These are phyloP conservation scores for Sarcodon aspratus DNA, from an alignment of 768 basidiomycete species.

Conservation along the genomic window DNA sequence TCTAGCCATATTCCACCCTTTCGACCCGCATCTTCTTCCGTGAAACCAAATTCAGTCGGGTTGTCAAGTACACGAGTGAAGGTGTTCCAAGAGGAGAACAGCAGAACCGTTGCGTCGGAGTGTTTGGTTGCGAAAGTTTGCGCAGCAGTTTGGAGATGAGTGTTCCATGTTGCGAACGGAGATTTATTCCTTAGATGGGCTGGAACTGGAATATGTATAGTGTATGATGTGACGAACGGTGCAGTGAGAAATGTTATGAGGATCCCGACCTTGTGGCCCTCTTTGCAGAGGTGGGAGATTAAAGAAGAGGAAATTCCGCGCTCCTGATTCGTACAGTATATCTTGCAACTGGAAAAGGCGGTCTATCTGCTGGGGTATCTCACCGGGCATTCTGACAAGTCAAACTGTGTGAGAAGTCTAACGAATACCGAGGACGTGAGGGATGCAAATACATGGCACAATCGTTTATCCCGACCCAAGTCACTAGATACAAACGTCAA, in stretches of 20 bases:
- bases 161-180: background rate
- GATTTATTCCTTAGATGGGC: background rate
- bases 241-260: no score
- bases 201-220: no score
- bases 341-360: constrained; percentile 27
- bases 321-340: constrained; percentile 32
- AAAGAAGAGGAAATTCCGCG: constrained; percentile 40
- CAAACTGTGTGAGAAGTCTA: no score
- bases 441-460: constrained; percentile 11
- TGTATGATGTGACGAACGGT: no score
- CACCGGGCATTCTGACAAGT: no score
- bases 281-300: no score
- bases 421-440: background rate
- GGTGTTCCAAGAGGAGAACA: constrained; percentile 11
- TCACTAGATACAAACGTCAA: constrained; percentile 23
- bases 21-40: constrained; percentile 1
- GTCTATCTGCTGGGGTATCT: constrained; percentile 11
- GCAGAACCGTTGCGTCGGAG: constrained; percentile 13
- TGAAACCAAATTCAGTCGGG: constrained; percentile 8
- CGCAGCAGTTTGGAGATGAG: no score
- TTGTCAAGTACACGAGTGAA: constrained; percentile 16
- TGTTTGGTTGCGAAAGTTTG: constrained; percentile 10
- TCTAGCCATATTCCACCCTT: background rate
- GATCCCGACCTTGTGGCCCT: no score
- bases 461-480: constrained; percentile 54